Base-by-base conservation (phyloP, 768 basidiomycete genomes). In the Mycena crocata region DNA sequence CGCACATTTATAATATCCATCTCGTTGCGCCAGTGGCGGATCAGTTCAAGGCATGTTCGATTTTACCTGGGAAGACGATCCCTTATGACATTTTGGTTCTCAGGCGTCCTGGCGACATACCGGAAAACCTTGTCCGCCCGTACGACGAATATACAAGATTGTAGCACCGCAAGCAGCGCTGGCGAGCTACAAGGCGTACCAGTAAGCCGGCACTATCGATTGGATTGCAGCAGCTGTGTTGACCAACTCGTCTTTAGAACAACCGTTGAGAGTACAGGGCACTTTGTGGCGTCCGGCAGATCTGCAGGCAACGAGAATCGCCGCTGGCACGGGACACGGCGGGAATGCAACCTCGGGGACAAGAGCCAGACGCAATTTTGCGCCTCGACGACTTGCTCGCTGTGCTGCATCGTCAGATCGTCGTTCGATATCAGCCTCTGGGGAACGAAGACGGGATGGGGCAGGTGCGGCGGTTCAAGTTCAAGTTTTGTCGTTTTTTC, bases 361-460 rank as follows among this genome's bases (percentile, higher is more conserved):
- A 86, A 84, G 31, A 89, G 90, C 8, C 83, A 87, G 39, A 80
- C 83, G 2, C 79, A 79, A 49, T 82, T 88, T 39, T 92, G 90
- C 73, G 72, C 83, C n/a, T 85, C 87, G 12, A 48, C 80, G 1
- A 85, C 81, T 17, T 92, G 90, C 69, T 85, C 89, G 1, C 78
- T 92, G 45, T 92, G 90, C 69, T 83, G 79, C 51, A 91, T 92
- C 71, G 80, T 91, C 57, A 83, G 81, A 52, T 88, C 87, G 0
- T 91, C 90, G 6, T 92, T 85, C 62, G 88, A 90, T 71, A 73
- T 92, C 67, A 83, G 81, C 57, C 80, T 87, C 14, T 90, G 85
- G 72, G 89, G 89, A 14, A 89, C 88, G 79, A 90, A 90, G 80
- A 90, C 89, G 5, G 87, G 88, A 19, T 91, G 89, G 88, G 91